Evolutionary conservation across 2,329 filamentous ascomycete species (phyloP), one percentile per base, ranked within the genome.

Genomic region (Lasiodiplodia theobromae): DNA sequence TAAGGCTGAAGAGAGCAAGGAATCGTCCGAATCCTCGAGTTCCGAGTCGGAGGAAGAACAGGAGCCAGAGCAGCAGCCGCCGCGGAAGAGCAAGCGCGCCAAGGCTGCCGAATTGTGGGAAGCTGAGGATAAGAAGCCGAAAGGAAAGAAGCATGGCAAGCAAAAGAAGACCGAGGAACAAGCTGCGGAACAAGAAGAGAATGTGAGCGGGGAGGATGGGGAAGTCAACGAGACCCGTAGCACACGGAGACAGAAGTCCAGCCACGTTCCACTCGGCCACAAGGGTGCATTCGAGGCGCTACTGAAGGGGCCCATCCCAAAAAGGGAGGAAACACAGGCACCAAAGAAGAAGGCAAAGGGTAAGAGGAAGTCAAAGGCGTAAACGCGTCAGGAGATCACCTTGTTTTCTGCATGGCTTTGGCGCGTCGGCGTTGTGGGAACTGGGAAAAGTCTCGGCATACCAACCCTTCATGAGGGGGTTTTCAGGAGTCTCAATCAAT

Each of bases 1-100:
- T 67, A 73, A 72, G 67, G 74, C 71, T 25, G 72, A 71, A 11
- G 76, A 38, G 12, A 37, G 6, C 21, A 37, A 63, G 58, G 47
- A 21, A 23, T 44, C 64, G 25, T 12, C 56, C 16, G 49, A 47
- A 7, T 64, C 60, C 16, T 64, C 60, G 7, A 64, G 60, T 47
- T 52, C 47, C 11, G 63, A 49, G 34, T 23, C 56, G 31, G 66
- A 38, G 25, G 52, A 67, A 37, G 57, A 70, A 49, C 68, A 67
- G 52, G 66, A 71, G 28, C 68, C 69, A 66, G 71, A 71, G 64
- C 69, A 69, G 12, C 58, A 40, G 51, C 37, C 58, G 12, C 16
- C 40, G 12, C 56, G 54, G 69, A 70, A 54, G 70, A 72, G 54
- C 40, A 68, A 38, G 63, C 71, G 63, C 40, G 62, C 52, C 2